phyloP scores from a whole-genome alignment of 2,329 filamentous ascomycete species.

The Penicillium hordei region DNA sequence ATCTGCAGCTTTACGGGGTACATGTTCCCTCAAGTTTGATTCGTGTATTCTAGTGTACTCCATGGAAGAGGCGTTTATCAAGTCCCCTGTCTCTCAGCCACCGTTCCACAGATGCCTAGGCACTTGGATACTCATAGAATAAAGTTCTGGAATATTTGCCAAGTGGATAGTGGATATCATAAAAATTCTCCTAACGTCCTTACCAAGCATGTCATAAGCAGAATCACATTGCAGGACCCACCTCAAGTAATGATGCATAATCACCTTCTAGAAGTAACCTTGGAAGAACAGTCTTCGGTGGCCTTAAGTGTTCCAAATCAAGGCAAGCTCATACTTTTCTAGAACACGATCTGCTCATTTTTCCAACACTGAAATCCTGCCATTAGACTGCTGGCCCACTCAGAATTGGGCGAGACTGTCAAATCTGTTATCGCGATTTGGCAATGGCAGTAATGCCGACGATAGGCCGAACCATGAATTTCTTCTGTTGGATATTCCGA shows the following conservation, averaged over 20 bases:
- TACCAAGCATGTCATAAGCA: slow-evolving; percentile 6
- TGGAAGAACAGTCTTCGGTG: background rate
- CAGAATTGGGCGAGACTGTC: background rate
- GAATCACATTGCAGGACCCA: background rate
- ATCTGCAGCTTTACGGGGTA: background rate
- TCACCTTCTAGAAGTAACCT: background rate
- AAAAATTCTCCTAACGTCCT: background rate
- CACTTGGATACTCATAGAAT: background rate
- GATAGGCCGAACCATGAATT: background rate
- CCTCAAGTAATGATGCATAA: background rate
- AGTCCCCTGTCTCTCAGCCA: background rate
- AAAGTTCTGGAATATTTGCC: background rate
- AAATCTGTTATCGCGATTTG: too few relatives aligned
- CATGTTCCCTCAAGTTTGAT: background rate
- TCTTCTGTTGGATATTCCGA: background rate
- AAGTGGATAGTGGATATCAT: background rate
- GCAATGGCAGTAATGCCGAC: background rate
- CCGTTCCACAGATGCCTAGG: background rate
- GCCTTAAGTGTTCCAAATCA: background rate
- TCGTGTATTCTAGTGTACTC: background rate
- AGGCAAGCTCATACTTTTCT: too few relatives aligned
- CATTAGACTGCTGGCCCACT: background rate
- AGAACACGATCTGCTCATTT: background rate
- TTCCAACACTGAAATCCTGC: background rate
- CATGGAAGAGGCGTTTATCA: background rate